Conservation (phyloP, 2,329 filamentous ascomycete species). For the Onygena corvina region DNA sequence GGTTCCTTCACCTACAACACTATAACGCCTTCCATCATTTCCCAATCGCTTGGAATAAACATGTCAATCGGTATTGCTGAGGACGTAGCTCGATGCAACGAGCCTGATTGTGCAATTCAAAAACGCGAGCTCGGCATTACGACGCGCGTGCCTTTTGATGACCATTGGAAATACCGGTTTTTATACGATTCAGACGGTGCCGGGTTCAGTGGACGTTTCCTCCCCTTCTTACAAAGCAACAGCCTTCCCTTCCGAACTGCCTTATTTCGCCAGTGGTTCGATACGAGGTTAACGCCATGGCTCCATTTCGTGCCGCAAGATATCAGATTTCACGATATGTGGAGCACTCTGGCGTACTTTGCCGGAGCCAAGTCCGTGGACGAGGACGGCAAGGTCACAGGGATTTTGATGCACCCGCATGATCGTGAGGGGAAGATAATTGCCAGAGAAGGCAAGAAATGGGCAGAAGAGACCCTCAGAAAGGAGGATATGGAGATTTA, state of each 20-base stretch:
- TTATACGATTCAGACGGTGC: constrained; percentile 60
- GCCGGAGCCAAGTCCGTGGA: constrained; percentile 40
- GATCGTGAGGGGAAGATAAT: constrained; percentile 51
- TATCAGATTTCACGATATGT: constrained; percentile 58
- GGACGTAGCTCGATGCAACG: constrained; percentile 44
- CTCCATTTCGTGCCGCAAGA: constrained; percentile 71
- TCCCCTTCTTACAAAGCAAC: constrained; percentile 53
- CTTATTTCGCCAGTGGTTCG: constrained; percentile 69
- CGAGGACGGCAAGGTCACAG: constrained; percentile 38
- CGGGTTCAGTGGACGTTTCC: constrained; percentile 53
- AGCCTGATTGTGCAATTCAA: constrained; percentile 43
- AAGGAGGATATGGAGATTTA: constrained; percentile 72
- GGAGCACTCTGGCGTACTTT: constrained; percentile 65
- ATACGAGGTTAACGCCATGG: constrained; percentile 62
- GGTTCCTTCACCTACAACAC: constrained; percentile 43
- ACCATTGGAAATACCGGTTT: constrained; percentile 55
- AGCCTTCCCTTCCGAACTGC: constrained; percentile 58
- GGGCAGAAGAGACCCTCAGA: constrained; percentile 52
- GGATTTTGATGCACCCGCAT: constrained; percentile 43
- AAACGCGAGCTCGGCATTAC: constrained; percentile 41
- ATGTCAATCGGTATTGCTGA: constrained; percentile 49
- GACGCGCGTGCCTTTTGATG: constrained; percentile 39
- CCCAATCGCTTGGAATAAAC: constrained; percentile 42
- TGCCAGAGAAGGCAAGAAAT: constrained; percentile 51
- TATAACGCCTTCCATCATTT: constrained; percentile 30